phyloP scores from a whole-genome alignment of 2,329 filamentous ascomycete species.

The Biscogniauxia marginata region DNA sequence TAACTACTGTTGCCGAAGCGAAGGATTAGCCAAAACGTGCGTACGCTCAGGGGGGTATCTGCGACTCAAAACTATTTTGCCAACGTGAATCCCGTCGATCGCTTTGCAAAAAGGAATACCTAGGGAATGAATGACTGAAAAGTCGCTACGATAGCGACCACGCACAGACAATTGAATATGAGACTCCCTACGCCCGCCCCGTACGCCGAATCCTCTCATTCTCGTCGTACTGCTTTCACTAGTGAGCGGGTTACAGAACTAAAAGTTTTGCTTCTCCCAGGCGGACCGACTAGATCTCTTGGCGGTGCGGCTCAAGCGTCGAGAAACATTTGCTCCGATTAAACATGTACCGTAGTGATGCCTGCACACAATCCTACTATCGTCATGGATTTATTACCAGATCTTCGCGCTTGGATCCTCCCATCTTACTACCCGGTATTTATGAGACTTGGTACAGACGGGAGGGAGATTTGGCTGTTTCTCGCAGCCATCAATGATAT shows the following conservation, averaged over 20 bases:
- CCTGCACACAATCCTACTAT: neutral
- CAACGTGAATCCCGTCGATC: neutral
- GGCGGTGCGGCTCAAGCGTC: neutral
- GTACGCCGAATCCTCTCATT: neutral
- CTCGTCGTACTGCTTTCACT: neutral
- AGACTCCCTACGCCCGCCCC: neutral
- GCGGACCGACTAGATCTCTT: neutral
- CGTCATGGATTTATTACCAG: neutral
- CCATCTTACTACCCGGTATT: neutral
- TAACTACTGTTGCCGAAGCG: neutral
- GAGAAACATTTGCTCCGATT: neutral
- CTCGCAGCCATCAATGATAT: neutral
- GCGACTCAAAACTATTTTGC: neutral
- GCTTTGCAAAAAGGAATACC: neutral
- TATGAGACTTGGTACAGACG: neutral
- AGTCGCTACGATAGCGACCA: no score
- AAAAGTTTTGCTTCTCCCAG: neutral
- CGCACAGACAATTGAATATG: no score
- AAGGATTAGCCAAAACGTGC: neutral
- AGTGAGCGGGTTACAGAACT: neutral
- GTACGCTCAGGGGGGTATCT: neutral
- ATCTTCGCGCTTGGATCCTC: neutral
- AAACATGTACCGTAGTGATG: no score
- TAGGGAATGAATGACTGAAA: neutral
- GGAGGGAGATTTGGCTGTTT: neutral